Evolutionary conservation across 2,329 filamentous ascomycete species (phyloP), one percentile per base, ranked within the genome.

Genomic region (Aspergillus fructus): DNA sequence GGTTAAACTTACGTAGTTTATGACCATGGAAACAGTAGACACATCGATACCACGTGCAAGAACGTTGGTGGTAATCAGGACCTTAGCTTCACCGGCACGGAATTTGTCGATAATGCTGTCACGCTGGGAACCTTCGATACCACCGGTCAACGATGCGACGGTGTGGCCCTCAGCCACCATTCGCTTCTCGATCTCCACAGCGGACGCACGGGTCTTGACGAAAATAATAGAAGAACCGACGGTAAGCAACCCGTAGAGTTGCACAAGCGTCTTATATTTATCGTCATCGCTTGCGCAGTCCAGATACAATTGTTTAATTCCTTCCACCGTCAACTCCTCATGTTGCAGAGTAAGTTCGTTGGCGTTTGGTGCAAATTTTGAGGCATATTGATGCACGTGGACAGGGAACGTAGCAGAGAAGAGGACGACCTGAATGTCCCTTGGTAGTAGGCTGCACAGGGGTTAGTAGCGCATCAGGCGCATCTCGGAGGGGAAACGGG

Each of bases 151-250:
- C 21, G 91, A 92, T 5, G 90, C 92, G 21, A 97, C 91, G 67
- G 91, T 91, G 80, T 99, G 94, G 19, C 93, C 93, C 70, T 97
- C 93, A 1, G 83, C 84, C 21, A 85, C 83, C 91, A 99, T 96
- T 64, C 91, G 89, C 58, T 83, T 82, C 74, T 96, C 88, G 62
- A 99, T 96, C 71, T 91, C 86, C 54, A 83, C 84, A 21, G 94
- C 94, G 53, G 93, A 96, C 62, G 89, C 86, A 71, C 93, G 89
- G 51, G 89, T 94, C 89, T 89, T 91, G 74, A 97, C 93, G 70
- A 99, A 99, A 67, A 99, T 97, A 70, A 99, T 96, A 0, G 94
- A 97, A 7, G 93, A 96, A 5, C 93, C 93, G 67, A 97, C 92
- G 15, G 93, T 97, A 85, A 99, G 93, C 45, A 97, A 81, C 57